These are phyloP conservation scores for Diaporthe sp. DNA, from an alignment of 2,329 filamentous ascomycete genomes.

Conservation along the genomic window DNA sequence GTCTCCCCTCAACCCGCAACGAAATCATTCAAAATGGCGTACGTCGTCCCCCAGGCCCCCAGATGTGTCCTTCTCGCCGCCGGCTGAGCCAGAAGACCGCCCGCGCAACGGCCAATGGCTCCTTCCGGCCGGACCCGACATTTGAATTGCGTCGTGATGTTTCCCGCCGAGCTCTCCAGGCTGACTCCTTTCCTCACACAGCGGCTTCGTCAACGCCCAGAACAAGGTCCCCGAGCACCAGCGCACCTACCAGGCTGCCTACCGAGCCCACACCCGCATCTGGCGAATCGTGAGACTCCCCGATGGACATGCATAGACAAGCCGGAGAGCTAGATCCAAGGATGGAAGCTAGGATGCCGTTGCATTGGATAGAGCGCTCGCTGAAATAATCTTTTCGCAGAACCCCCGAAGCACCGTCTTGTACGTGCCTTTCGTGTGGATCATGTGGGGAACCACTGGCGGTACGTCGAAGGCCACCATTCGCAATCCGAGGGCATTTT, in stretches of 20 bases:
- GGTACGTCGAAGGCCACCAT: constrained; percentile 62
- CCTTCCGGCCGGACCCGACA: constrained; percentile 34
- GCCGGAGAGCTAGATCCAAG: constrained; percentile 6
- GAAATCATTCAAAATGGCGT: constrained; percentile 49
- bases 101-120: constrained; percentile 26
- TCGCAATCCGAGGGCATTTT: constrained; percentile 34
- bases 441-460: constrained; percentile 74
- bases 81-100: background rate
- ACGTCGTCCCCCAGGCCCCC: constrained; percentile 41
- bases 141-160: constrained; percentile 16
- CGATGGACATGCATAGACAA: background rate
- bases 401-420: constrained; percentile 74
- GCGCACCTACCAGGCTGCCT: constrained; percentile 81
- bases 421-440: constrained; percentile 77
- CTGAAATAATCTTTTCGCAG: constrained; percentile 58
- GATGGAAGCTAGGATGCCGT: constrained; percentile 22
- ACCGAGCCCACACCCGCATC: constrained; percentile 76
- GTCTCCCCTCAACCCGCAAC: constrained; percentile 42
- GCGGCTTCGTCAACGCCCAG: constrained; percentile 76
- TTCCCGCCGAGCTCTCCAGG: constrained; percentile 22
- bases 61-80: background rate
- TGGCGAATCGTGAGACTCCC: constrained; percentile 80
- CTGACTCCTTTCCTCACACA: constrained; percentile 47
- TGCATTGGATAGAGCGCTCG: constrained; percentile 10
- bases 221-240: constrained; percentile 85